Base-by-base conservation (phyloP, 306 rosid genomes). In the Potentilla sterilis region DNA sequence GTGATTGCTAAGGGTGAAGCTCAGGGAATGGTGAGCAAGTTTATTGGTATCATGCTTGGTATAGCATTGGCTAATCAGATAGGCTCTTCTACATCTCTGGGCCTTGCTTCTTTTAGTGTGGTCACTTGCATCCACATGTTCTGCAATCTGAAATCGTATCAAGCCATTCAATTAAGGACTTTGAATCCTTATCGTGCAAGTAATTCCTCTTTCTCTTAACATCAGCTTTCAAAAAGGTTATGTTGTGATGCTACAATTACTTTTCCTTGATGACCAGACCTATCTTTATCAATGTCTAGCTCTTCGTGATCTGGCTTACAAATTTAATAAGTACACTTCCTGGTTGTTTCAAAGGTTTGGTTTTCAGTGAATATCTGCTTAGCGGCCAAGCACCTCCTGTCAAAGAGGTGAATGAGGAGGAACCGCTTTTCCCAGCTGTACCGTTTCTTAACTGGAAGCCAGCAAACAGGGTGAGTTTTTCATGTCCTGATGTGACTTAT, bases 1-100 rank as follows among this genome's bases (percentile, higher is more conserved):
- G 97, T 94, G 74, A 94, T 94, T 87, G 98, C 98, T 44, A 94
- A 94, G 80, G 98, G 98, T 74, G 98, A 94, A 85, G 98, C 96
- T 75, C 97, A 91, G 81, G 97, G 98, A 87, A 94, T 94, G 98
- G 95, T 87, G 67, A 94, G 98, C 91, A 88, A 93, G 88, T 94
- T 86, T 79, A 65, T 94, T 13, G 98, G 98, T 71, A 90, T 94
- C 19, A 49, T 63, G 78, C 84, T 94, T 72, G 98, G 98, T 69
- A 92, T 94, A 82, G 89, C 89, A 57, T 82, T 94, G 96, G 97
- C 88, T 46, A 92, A 86, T 75, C 77, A 79, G 83, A 79, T 94
- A 55, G 94, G 95, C 78, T 88, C 93, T 75, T 90, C 95, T 78
- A 85, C 88, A 10, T 83, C 93, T 46, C 90, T 94, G 71, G 86